Conservation (phyloP, 1,284 basidiomycete genomes). For the Ustilago curta region DNA sequence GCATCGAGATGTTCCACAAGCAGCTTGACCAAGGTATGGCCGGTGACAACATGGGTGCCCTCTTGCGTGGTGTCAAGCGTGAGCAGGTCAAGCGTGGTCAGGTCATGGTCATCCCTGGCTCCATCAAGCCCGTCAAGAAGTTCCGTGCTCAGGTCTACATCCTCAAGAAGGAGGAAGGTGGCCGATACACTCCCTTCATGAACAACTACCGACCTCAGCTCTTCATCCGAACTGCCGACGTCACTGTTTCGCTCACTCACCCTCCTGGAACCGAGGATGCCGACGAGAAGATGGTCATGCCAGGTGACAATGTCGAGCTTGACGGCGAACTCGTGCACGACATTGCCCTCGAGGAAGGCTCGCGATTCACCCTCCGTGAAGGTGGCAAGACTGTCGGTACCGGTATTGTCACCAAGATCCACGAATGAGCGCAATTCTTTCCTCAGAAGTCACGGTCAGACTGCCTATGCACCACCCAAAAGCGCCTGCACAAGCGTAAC, state of each 20-base stretch:
- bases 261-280: constrained; percentile 76
- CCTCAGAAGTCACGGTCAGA: background rate
- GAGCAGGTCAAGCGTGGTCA: constrained; percentile 95
- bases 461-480: constrained; percentile 8
- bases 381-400: constrained; percentile 82
- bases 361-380: constrained; percentile 97
- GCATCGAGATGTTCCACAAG: constrained; percentile 99
- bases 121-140: constrained; percentile 94
- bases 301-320: constrained; percentile 97
- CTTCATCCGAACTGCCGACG: constrained; percentile 95
- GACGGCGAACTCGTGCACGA: constrained; percentile 86
- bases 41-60: constrained; percentile 98
- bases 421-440: constrained; percentile 33
- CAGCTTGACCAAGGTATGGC: constrained; percentile 98
- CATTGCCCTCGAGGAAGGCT: constrained; percentile 90
- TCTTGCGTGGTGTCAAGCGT: constrained; percentile 96
- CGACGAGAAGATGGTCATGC: constrained; percentile 83
- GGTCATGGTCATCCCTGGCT: constrained; percentile 87
- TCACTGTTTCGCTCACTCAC: constrained; percentile 87
- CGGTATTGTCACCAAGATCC: constrained; percentile 67
- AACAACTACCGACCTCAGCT: constrained; percentile 95
- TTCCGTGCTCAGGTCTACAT: constrained; percentile 73
- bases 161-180: constrained; percentile 97
- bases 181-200: constrained; percentile 97
- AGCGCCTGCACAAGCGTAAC: constrained; percentile 14